These are phyloP conservation scores for Cryptococcus sp. DNA, from an alignment of 1,284 basidiomycete species.

Conservation along the genomic window DNA sequence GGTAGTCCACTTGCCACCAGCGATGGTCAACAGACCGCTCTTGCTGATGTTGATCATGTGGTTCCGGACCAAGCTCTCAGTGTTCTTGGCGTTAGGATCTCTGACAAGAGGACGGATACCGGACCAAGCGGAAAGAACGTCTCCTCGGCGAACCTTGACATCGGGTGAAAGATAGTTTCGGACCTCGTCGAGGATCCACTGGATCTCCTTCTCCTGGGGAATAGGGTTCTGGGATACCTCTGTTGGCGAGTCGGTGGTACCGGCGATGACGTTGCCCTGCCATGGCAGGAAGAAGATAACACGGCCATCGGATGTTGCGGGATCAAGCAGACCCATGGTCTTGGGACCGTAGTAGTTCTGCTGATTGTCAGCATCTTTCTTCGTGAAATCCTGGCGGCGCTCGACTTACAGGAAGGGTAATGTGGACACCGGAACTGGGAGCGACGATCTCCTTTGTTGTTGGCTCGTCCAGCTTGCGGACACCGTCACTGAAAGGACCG, in stretches of 20 bases:
- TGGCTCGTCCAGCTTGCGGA: slow-evolving; percentile 85
- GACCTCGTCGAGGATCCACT: slow-evolving; percentile 90
- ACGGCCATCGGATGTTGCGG: slow-evolving; percentile 90
- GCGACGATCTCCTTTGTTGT: slow-evolving; percentile 83
- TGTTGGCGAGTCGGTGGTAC: slow-evolving; percentile 89
- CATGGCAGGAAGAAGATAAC: slow-evolving; percentile 99
- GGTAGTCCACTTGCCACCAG: slow-evolving; percentile 98
- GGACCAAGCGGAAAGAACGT: slow-evolving; percentile 94
- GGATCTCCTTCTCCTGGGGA: slow-evolving; percentile 90
- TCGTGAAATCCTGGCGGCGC: background rate
- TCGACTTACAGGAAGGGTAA: slow-evolving; percentile 72
- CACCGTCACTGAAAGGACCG: slow-evolving; percentile 86
- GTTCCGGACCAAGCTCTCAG: slow-evolving; percentile 87
- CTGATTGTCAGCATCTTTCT: slow-evolving; percentile 1
- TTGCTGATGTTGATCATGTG: slow-evolving; percentile 88
- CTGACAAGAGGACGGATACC: slow-evolving; percentile 87
- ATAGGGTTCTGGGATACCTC: slow-evolving; percentile 75
- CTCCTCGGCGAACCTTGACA: slow-evolving; percentile 91
- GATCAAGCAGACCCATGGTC: slow-evolving; percentile 94
- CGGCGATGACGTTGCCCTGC: slow-evolving; percentile 97
- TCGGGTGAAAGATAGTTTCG: slow-evolving; percentile 85
- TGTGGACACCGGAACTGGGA: slow-evolving; percentile 90
- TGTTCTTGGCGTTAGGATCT: slow-evolving; percentile 77
- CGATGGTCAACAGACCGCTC: slow-evolving; percentile 87
- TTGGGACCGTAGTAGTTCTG: slow-evolving; percentile 90